Conservation (phyloP, 2,329 filamentous ascomycete genomes). For the Fonsecaea erecta region DNA sequence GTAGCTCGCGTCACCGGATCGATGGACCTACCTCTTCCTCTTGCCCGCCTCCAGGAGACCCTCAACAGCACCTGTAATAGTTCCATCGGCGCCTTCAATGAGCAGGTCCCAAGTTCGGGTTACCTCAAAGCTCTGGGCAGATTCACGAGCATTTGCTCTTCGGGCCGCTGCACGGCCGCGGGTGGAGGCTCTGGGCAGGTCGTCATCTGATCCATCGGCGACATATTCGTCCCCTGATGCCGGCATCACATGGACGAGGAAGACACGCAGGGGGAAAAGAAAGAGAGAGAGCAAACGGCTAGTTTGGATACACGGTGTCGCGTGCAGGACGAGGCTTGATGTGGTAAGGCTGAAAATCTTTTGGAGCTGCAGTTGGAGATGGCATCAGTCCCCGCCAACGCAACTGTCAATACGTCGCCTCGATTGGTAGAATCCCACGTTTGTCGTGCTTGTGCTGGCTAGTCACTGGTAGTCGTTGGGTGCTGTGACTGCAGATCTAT, state of each 20-base stretch:
- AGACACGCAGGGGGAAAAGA: conserved; percentile 1
- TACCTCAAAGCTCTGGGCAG: conserved; percentile 54
- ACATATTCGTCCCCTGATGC: conserved; percentile 55
- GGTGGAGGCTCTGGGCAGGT: conserved; percentile 40
- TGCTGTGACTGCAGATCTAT: conserved; percentile 3
- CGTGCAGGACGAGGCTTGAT: conserved; percentile 41
- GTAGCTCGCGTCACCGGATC: background rate
- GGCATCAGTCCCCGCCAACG: background rate
- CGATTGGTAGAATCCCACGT: background rate
- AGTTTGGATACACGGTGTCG: background rate
- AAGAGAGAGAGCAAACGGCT: background rate
- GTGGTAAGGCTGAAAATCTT: conserved; percentile 11
- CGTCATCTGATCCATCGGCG: conserved; percentile 50
- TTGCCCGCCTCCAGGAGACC: conserved; percentile 81
- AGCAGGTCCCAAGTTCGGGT: conserved; percentile 67
- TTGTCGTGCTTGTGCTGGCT: background rate
- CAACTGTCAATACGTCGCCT: background rate
- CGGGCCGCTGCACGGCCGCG: conserved; percentile 28
- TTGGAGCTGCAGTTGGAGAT: conserved; percentile 24
- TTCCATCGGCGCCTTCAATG: conserved; percentile 78
- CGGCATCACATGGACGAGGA: conserved; percentile 38
- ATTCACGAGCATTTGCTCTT: conserved; percentile 39
- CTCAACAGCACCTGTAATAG: conserved; percentile 72
- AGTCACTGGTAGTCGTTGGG: background rate
- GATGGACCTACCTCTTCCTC: conserved; percentile 64